Conservation (phyloP, 352 stramenopile genomes). For the Phytophthora rubi region DNA sequence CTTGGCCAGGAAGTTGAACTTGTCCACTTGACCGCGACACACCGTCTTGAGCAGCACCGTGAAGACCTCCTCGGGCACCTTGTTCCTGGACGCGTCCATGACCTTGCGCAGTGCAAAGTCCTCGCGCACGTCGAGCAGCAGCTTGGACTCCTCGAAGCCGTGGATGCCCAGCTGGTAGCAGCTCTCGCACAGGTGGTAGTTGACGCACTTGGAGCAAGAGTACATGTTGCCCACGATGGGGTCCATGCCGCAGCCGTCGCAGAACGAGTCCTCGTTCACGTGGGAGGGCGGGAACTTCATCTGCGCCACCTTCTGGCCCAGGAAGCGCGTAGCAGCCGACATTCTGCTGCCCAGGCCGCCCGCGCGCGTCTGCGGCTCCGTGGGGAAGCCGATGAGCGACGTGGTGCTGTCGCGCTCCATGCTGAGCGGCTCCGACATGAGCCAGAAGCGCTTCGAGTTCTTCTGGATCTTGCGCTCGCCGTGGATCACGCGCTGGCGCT, state of each 20-base stretch:
- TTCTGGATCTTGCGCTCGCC: slow-evolving; percentile 89
- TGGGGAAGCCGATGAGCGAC: slow-evolving; percentile 69
- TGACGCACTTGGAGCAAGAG: slow-evolving; percentile 86
- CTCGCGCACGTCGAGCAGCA: slow-evolving; percentile 78
- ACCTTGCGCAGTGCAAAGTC: slow-evolving; percentile 85
- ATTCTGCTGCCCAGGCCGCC: slow-evolving; percentile 62
- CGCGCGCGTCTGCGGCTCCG: slow-evolving; percentile 42
- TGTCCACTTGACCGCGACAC: slow-evolving; percentile 85
- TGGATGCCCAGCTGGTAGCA: slow-evolving; percentile 89
- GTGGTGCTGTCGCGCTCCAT: slow-evolving; percentile 83
- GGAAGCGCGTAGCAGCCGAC: slow-evolving; percentile 73
- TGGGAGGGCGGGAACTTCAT: slow-evolving; percentile 78
- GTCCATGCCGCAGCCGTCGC: slow-evolving; percentile 90
- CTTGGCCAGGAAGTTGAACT: slow-evolving; percentile 89
- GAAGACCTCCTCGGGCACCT: slow-evolving; percentile 85
- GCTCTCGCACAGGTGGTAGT: slow-evolving; percentile 83
- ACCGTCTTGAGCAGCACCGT: slow-evolving; percentile 84
- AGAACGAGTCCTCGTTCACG: slow-evolving; percentile 91
- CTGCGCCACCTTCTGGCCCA: slow-evolving; percentile 82
- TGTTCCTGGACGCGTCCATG: slow-evolving; percentile 75
- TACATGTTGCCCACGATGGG: slow-evolving; percentile 90
- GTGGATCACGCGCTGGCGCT: slow-evolving; percentile 85
- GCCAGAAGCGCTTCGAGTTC: slow-evolving; percentile 80
- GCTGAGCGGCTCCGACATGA: slow-evolving; percentile 85
- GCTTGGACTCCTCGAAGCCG: slow-evolving; percentile 81